Conservation (phyloP, 768 basidiomycete species). For the Pisolithus orientalis region DNA sequence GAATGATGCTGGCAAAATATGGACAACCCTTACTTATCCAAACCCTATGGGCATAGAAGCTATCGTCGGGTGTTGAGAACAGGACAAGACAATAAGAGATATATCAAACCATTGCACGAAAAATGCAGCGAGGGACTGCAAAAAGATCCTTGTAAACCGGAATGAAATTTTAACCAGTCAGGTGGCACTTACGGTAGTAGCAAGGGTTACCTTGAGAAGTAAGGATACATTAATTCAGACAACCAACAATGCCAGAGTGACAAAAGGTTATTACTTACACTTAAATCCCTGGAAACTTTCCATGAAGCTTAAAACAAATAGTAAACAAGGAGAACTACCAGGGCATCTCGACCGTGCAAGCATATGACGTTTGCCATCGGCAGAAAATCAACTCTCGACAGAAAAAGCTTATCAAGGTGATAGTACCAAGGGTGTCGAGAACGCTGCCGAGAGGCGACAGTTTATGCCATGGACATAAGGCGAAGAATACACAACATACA, state of each 20-base stretch:
- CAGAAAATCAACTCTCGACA: not conserved
- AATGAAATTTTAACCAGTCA: not conserved
- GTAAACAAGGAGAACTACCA: too few relatives aligned
- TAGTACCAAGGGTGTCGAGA: not conserved
- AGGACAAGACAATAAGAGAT: not conserved
- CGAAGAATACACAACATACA: not conserved
- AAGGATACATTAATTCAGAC: too few relatives aligned
- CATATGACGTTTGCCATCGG: too few relatives aligned
- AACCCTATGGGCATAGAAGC: conserved; percentile 21
- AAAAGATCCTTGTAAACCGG: not conserved
- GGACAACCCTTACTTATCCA: conserved; percentile 15
- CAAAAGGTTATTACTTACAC: too few relatives aligned
- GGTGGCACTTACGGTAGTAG: conserved; percentile 2
- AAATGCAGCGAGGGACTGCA: conserved; percentile 13
- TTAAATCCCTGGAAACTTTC: too few relatives aligned
- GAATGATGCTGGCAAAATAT: not conserved
- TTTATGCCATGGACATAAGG: not conserved
- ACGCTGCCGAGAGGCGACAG: not conserved
- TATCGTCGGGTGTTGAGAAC: conserved; percentile 2
- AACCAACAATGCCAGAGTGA: too few relatives aligned
- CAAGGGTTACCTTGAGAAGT: not conserved
- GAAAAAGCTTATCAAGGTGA: not conserved
- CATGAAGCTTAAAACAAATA: too few relatives aligned
- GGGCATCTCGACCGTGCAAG: too few relatives aligned
- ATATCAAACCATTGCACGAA: conserved; percentile 13